phyloP scores from a whole-genome alignment of 2,329 filamentous ascomycete species.

The Pseudocercospora macadamiae region DNA sequence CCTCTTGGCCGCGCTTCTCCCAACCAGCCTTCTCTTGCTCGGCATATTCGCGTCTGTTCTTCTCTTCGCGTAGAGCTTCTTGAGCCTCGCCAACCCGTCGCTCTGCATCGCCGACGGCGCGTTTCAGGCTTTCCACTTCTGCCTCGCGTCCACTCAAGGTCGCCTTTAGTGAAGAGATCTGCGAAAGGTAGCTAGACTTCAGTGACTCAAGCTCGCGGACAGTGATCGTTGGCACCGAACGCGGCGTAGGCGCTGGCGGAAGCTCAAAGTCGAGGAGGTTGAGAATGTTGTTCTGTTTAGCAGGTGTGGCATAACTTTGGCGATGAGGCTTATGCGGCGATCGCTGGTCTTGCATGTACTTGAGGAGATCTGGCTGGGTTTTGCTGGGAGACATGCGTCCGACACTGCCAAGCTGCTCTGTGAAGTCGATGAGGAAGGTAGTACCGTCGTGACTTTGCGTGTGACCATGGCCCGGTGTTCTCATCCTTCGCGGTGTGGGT shows the following conservation, averaged over 20 bases:
- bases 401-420: slow-evolving; percentile 70
- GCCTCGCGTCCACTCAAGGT: slow-evolving; percentile 91
- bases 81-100: slow-evolving; percentile 84
- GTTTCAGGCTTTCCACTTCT: slow-evolving; percentile 83
- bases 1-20: slow-evolving; percentile 82
- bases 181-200: slow-evolving; percentile 86
- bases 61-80: slow-evolving; percentile 80
- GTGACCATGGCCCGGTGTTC: slow-evolving; percentile 42
- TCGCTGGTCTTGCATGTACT: slow-evolving; percentile 45
- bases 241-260: slow-evolving; percentile 87
- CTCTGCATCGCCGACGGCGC: slow-evolving; percentile 86
- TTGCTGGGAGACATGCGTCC: slow-evolving; percentile 58
- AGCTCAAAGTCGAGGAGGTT: slow-evolving; percentile 89
- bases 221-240: slow-evolving; percentile 87
- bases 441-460: slow-evolving; percentile 62
- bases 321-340: slow-evolving; percentile 45
- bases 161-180: slow-evolving; percentile 92
- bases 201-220: slow-evolving; percentile 89
- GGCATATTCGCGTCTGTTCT: slow-evolving; percentile 69
- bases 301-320: slow-evolving; percentile 44
- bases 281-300: slow-evolving; percentile 55
- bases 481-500: slow-evolving; percentile 57
- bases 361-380: slow-evolving; percentile 53
- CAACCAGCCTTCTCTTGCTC: slow-evolving; percentile 77
- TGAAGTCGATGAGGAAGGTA: slow-evolving; percentile 83